Evolutionary conservation across 2,329 filamentous ascomycete species (phyloP).

Genomic region (Claviceps sp.): DNA sequence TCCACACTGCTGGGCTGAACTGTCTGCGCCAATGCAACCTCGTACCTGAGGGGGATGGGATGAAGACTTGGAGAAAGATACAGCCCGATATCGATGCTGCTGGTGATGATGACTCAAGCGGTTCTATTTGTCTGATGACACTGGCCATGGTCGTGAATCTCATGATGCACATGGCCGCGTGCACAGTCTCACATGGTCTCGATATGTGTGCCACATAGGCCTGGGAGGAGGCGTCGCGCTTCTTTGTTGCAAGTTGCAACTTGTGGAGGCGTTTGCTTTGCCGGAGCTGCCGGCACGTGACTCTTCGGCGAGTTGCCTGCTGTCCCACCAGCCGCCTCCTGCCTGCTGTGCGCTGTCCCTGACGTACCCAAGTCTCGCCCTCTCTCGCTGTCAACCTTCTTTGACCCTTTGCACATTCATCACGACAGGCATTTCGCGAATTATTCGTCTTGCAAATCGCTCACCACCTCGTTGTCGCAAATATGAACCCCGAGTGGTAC

Average conservation of each 20-base stretch:
- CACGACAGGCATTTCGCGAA: conserved; percentile 9
- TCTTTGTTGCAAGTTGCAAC: background rate
- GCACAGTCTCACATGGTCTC: too few relatives aligned
- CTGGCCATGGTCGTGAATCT: too few relatives aligned
- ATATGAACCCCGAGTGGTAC: conserved; percentile 89
- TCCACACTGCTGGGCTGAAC: background rate
- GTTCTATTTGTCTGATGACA: too few relatives aligned
- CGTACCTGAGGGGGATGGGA: background rate
- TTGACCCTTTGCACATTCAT: conserved; percentile 14
- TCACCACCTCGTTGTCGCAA: conserved; percentile 26
- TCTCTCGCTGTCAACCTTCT: conserved; percentile 10
- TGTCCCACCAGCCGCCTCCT: conserved; percentile 7
- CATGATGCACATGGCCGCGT: too few relatives aligned
- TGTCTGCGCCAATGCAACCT: background rate
- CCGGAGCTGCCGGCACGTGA: conserved; percentile 13
- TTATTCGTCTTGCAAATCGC: background rate
- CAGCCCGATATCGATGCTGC: background rate
- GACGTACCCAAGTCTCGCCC: conserved; percentile 19
- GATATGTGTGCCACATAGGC: too few relatives aligned
- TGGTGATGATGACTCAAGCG: background rate
- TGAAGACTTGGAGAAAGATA: background rate
- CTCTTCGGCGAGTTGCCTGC: conserved; percentile 11
- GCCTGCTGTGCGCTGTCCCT: conserved; percentile 13
- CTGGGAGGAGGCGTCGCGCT: too few relatives aligned
- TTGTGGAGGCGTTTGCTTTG: too few relatives aligned